Evolutionary conservation across 2,329 filamentous ascomycete species (phyloP), one percentile per base, ranked within the genome.

Genomic region (Shiraia bambusicola): DNA sequence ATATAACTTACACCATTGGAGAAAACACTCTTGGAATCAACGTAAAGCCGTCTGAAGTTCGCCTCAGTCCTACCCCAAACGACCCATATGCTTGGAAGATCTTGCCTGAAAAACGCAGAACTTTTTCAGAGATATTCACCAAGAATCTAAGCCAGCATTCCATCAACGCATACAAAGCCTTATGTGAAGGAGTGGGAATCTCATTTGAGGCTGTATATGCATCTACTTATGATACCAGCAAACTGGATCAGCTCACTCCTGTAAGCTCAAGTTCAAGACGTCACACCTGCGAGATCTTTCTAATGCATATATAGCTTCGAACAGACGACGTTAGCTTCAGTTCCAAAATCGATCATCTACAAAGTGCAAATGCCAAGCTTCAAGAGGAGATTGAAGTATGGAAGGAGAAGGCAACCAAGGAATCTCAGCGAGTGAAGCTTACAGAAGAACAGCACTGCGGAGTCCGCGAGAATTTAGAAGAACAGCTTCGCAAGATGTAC

Each of bases 141-240:
- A 46, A 46, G 39, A 46, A 46, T 46, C 42, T 46, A 46, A 46
- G 42, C 16, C 11, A 42, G 42, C 27, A 46, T 46, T 42, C 42
- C 19, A 46, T 42, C 17, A 46, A 46, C 28, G 33, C 27, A 42
- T 46, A 46, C 31, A 42, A 46, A 37, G 39, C 42, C 14, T 46
- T 46, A 45, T 45, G 25, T 35, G 13, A 41, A 31, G 42, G 36
- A 22, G 39, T 42, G 10, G 33, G 30, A 25, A 40, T 45, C 42
- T 45, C 13, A 41, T 35, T 45, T 41, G 13, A 45, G 37, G 37
- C 42, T 45, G 25, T 40, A 41, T 41, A 45, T 41, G 25, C 15
- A 35, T 40, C 42, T 44, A n/a, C n/a, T n/a, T n/a, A n/a, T n/a
- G n/a, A n/a, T n/a, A n/a, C n/a, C n/a, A n/a, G n/a, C n/a, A n/a